These are phyloP conservation scores for Tillandsia fasciculata DNA, from an alignment of 176 grass and related monocot genomes.

Conservation along the genomic window DNA sequence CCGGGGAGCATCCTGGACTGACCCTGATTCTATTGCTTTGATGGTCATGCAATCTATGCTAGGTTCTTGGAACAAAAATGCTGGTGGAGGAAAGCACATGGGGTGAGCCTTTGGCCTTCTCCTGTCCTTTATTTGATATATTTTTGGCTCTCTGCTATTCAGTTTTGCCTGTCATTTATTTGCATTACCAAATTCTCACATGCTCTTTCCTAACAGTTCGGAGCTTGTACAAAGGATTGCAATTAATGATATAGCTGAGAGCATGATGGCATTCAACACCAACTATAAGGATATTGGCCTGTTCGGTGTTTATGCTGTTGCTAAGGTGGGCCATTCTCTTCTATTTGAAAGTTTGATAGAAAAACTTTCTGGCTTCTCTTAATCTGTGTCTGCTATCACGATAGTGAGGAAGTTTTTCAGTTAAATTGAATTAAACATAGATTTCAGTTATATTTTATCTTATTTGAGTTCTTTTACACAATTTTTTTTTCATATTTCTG, in stretches of 20 bases:
- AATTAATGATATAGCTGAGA: constrained; percentile 96
- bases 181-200: constrained; percentile 3
- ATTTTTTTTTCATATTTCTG: neutral
- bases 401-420: too few relatives aligned
- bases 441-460: too few relatives aligned
- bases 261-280: constrained; percentile 93
- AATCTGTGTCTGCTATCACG: neutral
- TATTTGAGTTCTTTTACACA: too few relatives aligned
- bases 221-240: constrained; percentile 87
- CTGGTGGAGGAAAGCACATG: constrained; percentile 79
- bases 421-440: too few relatives aligned
- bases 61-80: constrained; percentile 85
- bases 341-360: neutral
- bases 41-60: constrained; percentile 99
- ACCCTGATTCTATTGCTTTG: constrained; percentile 93
- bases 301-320: constrained; percentile 95
- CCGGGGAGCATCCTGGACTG: constrained; percentile 66
- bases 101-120: constrained; percentile 40
- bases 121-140: neutral
- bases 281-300: constrained; percentile 96
- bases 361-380: neutral
- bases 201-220: constrained; percentile 41
- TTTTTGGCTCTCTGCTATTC: neutral
- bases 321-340: constrained; percentile 42
- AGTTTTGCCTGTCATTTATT: neutral